A percentile compares a stretch with the other conserved stretches of the same genome.
Conservation (phyloP, 2,329 filamentous ascomycete species). For the Cladosporium sp. region DNA sequence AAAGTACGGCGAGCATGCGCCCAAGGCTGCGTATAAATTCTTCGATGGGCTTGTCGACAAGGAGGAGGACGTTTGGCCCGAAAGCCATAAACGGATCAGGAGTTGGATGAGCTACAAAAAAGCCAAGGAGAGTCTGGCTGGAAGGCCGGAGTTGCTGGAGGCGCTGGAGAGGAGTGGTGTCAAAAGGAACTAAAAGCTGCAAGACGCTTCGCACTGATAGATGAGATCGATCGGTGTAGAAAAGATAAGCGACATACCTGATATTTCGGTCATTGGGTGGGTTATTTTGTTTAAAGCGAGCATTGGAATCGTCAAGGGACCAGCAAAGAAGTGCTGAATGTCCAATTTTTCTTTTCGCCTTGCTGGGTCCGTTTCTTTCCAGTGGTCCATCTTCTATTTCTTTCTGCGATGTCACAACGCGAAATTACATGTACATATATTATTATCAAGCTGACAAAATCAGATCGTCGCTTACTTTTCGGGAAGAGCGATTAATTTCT, state of each 20-base stretch:
- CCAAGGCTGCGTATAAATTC: slow-evolving; percentile 77
- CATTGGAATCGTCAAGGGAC: slow-evolving; percentile 3
- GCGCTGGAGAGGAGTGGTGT: slow-evolving; percentile 73
- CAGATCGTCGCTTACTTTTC: neutral
- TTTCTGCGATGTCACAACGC: neutral
- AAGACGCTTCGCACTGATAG: neutral
- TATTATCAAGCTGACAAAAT: neutral
- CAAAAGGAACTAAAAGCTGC: slow-evolving; percentile 26
- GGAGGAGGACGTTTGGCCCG: slow-evolving; percentile 88
- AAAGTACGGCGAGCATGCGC: slow-evolving; percentile 53
- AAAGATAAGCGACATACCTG: neutral
- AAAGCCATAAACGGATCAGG: slow-evolving; percentile 86
- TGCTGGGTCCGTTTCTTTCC: neutral
- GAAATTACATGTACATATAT: neutral
- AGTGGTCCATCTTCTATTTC: neutral
- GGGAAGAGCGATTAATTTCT: neutral
- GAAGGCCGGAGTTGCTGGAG: slow-evolving; percentile 83
- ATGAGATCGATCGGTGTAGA: neutral
- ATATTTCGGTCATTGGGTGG: neutral
- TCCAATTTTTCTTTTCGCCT: neutral
- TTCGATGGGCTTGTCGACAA: slow-evolving; percentile 85
- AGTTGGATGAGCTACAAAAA: slow-evolving; percentile 86
- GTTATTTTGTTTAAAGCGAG: slow-evolving; percentile 6
- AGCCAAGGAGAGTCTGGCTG: slow-evolving; percentile 74
- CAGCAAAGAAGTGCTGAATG: neutral